Percentiles rank a stretch among this genome's conserved stretches.
Conservation (phyloP, 441 rosid species). For the Erysimum pusillum region DNA sequence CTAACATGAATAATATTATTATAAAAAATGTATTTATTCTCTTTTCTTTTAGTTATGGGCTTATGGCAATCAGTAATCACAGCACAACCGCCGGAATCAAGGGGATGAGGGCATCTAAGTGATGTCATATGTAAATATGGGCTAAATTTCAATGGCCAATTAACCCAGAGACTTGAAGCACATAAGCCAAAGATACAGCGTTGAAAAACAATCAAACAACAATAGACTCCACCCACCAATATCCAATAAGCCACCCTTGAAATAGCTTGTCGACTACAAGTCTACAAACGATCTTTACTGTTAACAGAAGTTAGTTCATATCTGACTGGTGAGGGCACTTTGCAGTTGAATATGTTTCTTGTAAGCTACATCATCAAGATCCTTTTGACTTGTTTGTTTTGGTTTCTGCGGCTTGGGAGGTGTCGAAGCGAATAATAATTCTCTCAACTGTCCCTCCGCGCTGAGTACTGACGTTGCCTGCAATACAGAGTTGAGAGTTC, state of each 20-base stretch:
- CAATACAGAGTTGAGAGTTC: constrained; percentile 36
- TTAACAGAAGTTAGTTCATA: constrained; percentile 22
- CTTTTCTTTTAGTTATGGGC: no score
- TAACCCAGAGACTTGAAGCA: constrained; percentile 2
- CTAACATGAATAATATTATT: no score
- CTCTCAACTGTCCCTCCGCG: constrained; percentile 81
- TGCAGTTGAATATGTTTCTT: not conserved
- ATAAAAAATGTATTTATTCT: no score
- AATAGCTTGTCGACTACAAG: not conserved
- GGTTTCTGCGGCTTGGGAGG: constrained; percentile 52
- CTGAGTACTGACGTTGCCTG: constrained; percentile 86
- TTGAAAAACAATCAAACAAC: constrained; percentile 11
- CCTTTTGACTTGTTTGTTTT: constrained; percentile 64
- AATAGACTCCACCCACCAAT: constrained; percentile 18
- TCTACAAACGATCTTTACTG: constrained; percentile 8
- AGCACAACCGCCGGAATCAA: no score
- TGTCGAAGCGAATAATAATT: constrained; percentile 64
- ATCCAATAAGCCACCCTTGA: no score
- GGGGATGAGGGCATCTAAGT: no score
- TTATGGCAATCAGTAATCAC: no score
- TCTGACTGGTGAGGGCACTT: constrained; percentile 1
- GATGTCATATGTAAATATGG: not conserved
- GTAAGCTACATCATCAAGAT: constrained; percentile 27
- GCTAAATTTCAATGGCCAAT: not conserved
- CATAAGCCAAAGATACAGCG: constrained; percentile 6